Base-by-base conservation (phyloP, 2,329 filamentous ascomycete species). In the Coniochaeta prunicola region DNA sequence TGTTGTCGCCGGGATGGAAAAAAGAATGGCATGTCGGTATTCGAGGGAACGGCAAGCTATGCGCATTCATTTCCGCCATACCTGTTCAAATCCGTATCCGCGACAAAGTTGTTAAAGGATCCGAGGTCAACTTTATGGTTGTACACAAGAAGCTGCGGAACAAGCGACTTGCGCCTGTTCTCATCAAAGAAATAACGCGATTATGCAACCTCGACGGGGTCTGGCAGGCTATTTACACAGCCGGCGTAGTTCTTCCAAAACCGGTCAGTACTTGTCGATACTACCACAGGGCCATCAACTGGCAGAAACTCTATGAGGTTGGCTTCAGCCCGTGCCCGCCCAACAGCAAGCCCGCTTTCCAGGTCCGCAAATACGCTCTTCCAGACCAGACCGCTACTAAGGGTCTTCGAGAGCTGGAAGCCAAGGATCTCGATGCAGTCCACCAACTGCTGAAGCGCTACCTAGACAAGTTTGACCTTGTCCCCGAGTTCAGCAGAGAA, bases 41-140 rank as follows among this genome's bases (percentile, higher is more conserved):
- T 57, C 89, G 94, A 57, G 91, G 91, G 38, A 82, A 87, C 38
- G 84, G 89, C 68, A 96, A 93, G 70, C 85, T 99, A 17, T 92
- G 97, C 57, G 94, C 92, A 59, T 97, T 96, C 74, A 97, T 99
- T 70, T 96, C 92, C 42, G 94, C 92, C 66, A 90, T 97, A 53
- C 94, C 94, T 1, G 87, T 94, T 61, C 83, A 87, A 64, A 79
- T 99, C 59, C 87, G 89, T 57, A 87, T 99, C 48, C 89, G 92
- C 63, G 80, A 88, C 60, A 89, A 89, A 60, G 76, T 83, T 59
- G 76, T 99, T 61, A 84, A 86, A 62, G 88, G 90, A 65, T 92
- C 90, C 55, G 94, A 99, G 73, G 94, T 99, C 76, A 99, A 99
- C 79, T 99, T 97, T 76, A 87, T 99, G 64, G 96, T 92, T 69